A percentile compares a stretch with the other conserved stretches of the same genome.
Conservation (phyloP, 2,329 filamentous ascomycete species). For the Tolypocladium sp. region DNA sequence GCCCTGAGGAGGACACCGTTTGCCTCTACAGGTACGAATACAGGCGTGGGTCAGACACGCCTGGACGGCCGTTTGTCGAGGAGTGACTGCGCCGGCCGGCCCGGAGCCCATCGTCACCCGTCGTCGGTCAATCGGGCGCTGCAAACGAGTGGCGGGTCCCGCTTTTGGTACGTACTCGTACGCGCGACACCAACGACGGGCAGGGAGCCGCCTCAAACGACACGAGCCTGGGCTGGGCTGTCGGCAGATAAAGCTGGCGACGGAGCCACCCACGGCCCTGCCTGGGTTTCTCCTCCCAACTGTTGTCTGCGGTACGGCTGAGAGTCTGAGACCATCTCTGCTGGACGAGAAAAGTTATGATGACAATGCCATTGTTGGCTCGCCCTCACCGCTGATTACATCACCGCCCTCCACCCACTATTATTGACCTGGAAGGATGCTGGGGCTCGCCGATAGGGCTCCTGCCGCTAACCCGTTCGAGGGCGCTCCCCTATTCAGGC, state of each 20-base stretch:
- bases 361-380: not conserved
- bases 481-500: not conserved
- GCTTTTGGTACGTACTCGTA: not conserved
- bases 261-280: not conserved
- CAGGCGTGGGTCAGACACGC: not conserved
- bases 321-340: not conserved
- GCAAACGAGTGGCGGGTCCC: not conserved
- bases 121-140: not conserved
- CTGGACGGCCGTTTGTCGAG: not conserved
- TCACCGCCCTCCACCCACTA: not conserved
- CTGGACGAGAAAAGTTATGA: not conserved
- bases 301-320: not conserved
- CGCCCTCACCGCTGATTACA: not conserved
- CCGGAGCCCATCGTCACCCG: not conserved
- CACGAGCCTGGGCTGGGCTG: not conserved
- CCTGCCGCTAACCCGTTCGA: slow-evolving; percentile 1
- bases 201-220: not conserved
- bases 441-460: not conserved
- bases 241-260: not conserved
- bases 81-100: not conserved
- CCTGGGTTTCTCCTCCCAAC: not conserved
- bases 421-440: not conserved
- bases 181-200: not conserved
- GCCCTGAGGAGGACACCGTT: not conserved
- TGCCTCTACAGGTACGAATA: not conserved